Evolutionary conservation across 2,329 filamentous ascomycete genomes (phyloP).

Genomic region (Ceratocystis albifundus): DNA sequence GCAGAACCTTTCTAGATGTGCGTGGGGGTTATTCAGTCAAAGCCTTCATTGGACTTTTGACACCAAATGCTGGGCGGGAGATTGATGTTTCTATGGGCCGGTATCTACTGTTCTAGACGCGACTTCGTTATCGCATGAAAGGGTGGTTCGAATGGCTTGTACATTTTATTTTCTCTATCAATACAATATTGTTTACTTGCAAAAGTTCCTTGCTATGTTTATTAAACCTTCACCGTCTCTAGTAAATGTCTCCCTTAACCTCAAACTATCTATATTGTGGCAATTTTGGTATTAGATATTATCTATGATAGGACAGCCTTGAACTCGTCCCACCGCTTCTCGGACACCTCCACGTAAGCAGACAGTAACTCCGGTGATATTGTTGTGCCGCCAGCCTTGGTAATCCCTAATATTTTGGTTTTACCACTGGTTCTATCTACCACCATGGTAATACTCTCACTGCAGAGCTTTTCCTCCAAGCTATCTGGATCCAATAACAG

Average conservation of each 20-base stretch:
- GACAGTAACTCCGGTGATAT: slow-evolving; percentile 46
- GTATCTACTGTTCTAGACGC: slow-evolving; percentile 83
- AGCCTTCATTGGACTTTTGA: slow-evolving; percentile 30
- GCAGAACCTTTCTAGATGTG: slow-evolving; percentile 26
- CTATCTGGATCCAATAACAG: slow-evolving; percentile 78
- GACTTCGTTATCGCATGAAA: slow-evolving; percentile 45
- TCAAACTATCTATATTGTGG: neutral
- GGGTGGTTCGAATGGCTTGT: slow-evolving; percentile 75
- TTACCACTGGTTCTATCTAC: slow-evolving; percentile 51
- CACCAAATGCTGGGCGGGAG: slow-evolving; percentile 48
- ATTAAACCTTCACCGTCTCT: too few species aligned
- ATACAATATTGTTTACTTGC: neutral
- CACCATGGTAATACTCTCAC: slow-evolving; percentile 71
- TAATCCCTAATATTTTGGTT: slow-evolving; percentile 55
- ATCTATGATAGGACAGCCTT: slow-evolving; percentile 31
- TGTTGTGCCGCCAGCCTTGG: slow-evolving; percentile 70
- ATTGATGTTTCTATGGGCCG: slow-evolving; percentile 50
- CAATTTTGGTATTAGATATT: neutral
- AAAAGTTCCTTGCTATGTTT: too few species aligned
- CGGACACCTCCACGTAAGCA: slow-evolving; percentile 23
- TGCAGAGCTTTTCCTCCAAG: slow-evolving; percentile 75
- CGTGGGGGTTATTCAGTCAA: slow-evolving; percentile 16
- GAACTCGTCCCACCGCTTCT: slow-evolving; percentile 25
- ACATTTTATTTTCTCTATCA: slow-evolving; percentile 44
- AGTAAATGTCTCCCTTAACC: too few species aligned